phyloP scores from a whole-genome alignment of 225 moss, liverwort and hornwort genomes.

The Sphagnum contortum region DNA sequence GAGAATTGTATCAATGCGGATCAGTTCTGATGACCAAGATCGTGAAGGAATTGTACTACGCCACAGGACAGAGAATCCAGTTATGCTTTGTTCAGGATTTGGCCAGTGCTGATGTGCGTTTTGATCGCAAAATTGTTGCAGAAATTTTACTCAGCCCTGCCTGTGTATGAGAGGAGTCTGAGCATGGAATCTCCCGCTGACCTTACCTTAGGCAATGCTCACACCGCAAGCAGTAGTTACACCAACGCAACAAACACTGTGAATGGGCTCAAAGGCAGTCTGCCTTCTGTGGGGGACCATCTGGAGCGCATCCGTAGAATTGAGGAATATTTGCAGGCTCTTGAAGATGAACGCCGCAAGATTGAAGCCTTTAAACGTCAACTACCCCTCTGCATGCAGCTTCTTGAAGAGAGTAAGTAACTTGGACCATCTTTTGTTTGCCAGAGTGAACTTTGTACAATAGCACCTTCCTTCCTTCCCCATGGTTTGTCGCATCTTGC shows the following conservation, averaged over 20 bases:
- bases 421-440: no score
- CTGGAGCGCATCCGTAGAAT: constrained; percentile 29
- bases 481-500: no score
- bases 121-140: no score
- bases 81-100: no score
- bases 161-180: constrained; percentile 26
- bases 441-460: no score
- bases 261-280: constrained; percentile 20
- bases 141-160: no score
- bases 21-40: no score
- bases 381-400: constrained; percentile 90
- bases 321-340: constrained; percentile 53
- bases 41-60: no score
- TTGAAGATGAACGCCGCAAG: constrained; percentile 82
- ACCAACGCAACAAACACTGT: constrained; percentile 20
- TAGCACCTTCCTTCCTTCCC: no score
- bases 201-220: constrained; percentile 35
- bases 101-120: no score
- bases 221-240: constrained; percentile 29
- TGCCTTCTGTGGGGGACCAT: constrained; percentile 13
- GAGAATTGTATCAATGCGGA: no score
- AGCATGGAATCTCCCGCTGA: constrained; percentile 71
- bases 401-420: constrained; percentile 78
- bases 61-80: no score
- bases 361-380: constrained; percentile 96